Percentiles rank a stretch among this genome's conserved stretches.
These are phyloP conservation scores for Candida xiaguanensis DNA, from an alignment of 805 yeast species.

Conservation along the genomic window DNA sequence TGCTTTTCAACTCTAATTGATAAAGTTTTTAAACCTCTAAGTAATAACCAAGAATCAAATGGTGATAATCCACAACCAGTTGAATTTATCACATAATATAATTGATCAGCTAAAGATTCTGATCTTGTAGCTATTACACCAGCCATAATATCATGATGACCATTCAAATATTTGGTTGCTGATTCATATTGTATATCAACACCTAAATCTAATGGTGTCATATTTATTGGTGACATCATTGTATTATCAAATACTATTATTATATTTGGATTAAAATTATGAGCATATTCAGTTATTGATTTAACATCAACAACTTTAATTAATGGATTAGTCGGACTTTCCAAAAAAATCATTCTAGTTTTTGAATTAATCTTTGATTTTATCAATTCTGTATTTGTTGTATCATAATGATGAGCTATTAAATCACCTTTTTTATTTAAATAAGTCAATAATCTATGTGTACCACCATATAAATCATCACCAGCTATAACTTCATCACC, in stretches of 20 bases:
- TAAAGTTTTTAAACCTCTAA: slow-evolving; percentile 85
- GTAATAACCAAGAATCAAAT: slow-evolving; percentile 85
- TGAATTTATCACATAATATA: slow-evolving; percentile 79
- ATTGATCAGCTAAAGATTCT: slow-evolving; percentile 58
- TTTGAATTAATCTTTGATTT: slow-evolving; percentile 49
- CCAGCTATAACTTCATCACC: slow-evolving; percentile 95
- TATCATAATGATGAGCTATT: slow-evolving; percentile 72
- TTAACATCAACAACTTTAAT: slow-evolving; percentile 83
- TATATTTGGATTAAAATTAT: slow-evolving; percentile 60
- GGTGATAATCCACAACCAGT: slow-evolving; percentile 92
- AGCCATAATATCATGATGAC: slow-evolving; percentile 97
- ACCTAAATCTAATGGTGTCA: slow-evolving; percentile 82
- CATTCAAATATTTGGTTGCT: slow-evolving; percentile 88
- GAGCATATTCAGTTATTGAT: slow-evolving; percentile 63
- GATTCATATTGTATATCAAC: slow-evolving; percentile 92
- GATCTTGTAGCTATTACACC: slow-evolving; percentile 78
- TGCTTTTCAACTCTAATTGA: slow-evolving; percentile 85
- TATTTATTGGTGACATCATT: slow-evolving; percentile 89
- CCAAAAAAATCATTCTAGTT: slow-evolving; percentile 80
- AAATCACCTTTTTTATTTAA: slow-evolving; percentile 61
- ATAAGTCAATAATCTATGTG: slow-evolving; percentile 78
- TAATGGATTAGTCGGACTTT: slow-evolving; percentile 91
- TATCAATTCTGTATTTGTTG: slow-evolving; percentile 66
- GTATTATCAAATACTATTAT: slow-evolving; percentile 89
- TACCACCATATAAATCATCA: slow-evolving; percentile 92